These are phyloP conservation scores for Adansonia madagascariensis DNA, from an alignment of 441 rosid species.

Conservation along the genomic window DNA sequence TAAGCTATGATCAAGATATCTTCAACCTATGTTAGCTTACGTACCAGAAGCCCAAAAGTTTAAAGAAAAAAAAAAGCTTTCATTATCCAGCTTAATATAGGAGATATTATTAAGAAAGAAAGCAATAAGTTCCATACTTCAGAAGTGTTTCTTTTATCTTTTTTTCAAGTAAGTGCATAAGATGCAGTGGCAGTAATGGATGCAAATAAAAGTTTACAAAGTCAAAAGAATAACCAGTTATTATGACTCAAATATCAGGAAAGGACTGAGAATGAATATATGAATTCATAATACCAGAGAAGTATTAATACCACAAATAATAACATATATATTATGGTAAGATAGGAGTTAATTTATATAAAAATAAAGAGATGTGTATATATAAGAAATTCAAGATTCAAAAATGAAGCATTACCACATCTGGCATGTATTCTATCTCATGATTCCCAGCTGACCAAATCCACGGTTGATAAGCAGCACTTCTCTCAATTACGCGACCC, in stretches of 20 bases:
- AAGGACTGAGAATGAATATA: neutral
- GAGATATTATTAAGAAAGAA: neutral
- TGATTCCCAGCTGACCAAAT: conserved; percentile 78
- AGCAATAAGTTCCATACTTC: neutral
- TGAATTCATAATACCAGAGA: neutral
- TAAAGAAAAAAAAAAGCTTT: too few species aligned
- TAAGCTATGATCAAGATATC: conserved; percentile 18
- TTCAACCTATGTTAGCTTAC: neutral
- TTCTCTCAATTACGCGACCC: conserved; percentile 70
- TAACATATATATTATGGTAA: neutral
- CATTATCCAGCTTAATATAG: neutral
- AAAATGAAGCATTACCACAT: conserved; percentile 48
- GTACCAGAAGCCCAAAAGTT: too few species aligned
- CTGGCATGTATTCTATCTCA: conserved; percentile 72
- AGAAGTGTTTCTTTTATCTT: neutral
- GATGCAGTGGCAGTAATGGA: neutral
- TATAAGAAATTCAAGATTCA: conserved; percentile 12
- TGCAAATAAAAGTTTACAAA: too few species aligned
- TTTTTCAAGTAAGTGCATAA: conserved; percentile 9
- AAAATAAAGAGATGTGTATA: neutral
- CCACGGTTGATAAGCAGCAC: conserved; percentile 80
- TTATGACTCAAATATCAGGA: conserved; percentile 2
- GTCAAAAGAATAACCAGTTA: neutral
- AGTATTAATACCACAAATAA: neutral
- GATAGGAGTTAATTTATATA: neutral